Evolutionary conservation across 768 basidiomycete genomes (phyloP).

Genomic region (Daedaleopsis nitida): DNA sequence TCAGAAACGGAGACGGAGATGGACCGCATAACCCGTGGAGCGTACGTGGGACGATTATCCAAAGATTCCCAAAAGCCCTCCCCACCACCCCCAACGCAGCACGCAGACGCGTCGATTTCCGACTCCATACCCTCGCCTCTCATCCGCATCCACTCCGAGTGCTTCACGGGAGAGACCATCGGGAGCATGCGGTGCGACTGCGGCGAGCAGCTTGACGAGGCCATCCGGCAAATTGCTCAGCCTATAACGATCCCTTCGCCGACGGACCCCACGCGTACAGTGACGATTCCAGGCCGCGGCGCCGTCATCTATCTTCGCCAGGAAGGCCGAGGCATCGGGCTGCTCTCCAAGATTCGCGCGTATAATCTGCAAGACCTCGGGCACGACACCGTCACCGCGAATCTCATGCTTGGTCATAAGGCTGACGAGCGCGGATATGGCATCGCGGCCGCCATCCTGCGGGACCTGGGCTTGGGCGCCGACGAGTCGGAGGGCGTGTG

Average conservation of each 20-base stretch:
- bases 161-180: conserved; percentile 97
- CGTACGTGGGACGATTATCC: conserved; percentile 86
- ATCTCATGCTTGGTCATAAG: conserved; percentile 90
- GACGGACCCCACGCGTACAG: conserved; percentile 27
- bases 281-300: conserved; percentile 80
- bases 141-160: conserved; percentile 96
- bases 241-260: conserved; percentile 52
- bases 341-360: conserved; percentile 93
- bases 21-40: conserved; percentile 92
- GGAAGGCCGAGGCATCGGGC: conserved; percentile 95
- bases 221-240: conserved; percentile 85
- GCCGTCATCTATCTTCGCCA: conserved; percentile 95
- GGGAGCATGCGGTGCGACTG: conserved; percentile 99
- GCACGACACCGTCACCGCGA: conserved; percentile 98
- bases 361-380: conserved; percentile 98
- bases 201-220: conserved; percentile 97
- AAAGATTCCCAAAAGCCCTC: conserved; percentile 45
- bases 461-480: conserved; percentile 78
- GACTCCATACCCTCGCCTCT: conserved; percentile 68
- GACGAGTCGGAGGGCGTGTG: conserved; percentile 61
- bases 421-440: conserved; percentile 95
- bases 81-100: conserved; percentile 17
- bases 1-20: conserved; percentile 83
- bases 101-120: conserved; percentile 13
- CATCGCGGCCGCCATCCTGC: conserved; percentile 86